Base-by-base conservation (phyloP, 2,329 filamentous ascomycete species). In the Hypoxylon sp. region DNA sequence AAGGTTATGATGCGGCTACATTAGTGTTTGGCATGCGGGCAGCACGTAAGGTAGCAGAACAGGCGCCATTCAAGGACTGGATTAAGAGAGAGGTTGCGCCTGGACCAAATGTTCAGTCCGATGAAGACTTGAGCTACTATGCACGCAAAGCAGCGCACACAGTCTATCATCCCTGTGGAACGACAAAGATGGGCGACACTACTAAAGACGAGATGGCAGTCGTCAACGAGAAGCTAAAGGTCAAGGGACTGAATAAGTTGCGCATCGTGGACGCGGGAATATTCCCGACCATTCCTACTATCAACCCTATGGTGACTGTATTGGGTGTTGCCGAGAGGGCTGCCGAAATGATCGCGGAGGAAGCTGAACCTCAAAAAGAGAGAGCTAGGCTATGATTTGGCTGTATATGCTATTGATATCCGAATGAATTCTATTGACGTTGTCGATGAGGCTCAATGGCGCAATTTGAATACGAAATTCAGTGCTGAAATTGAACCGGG, bases 241-340 rank as follows among this genome's bases (percentile, higher is more conserved):
- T 97, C 31, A 85, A 89, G 29, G 93, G 92, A 0, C 80, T 97
- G 70, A 88, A 89, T 82, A 89, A 88, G 31, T 81, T 97, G 64
- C 87, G 93, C 64, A 93, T 97, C 73, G 93, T 93, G 1, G 93
- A 97, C 79, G 93, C 93, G 0, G 93, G 93, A 75, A 88, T 97
- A 55, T 97, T 97, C 84, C 94, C 93, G 0, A 92, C 92, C 68
- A 97, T 97, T 89, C 86, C 92, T 50, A 92, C 88, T 59, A 91
- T 96, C 79, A 97, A 97, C 83, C 93, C 93, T 65, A 96, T 97
- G 94, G 83, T 97, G 77, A 97, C 93, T 1, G 93, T 97, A 4
- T 80, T 97, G 77, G 91, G 89, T 58, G 88, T 97, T 75, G 94
- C 92, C 6, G 94, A 97, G 87, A 87, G 92, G 63, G 91, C 89